phyloP scores from a whole-genome alignment of 2,329 filamentous ascomycete genomes.

The Neonectria neomacrospora region DNA sequence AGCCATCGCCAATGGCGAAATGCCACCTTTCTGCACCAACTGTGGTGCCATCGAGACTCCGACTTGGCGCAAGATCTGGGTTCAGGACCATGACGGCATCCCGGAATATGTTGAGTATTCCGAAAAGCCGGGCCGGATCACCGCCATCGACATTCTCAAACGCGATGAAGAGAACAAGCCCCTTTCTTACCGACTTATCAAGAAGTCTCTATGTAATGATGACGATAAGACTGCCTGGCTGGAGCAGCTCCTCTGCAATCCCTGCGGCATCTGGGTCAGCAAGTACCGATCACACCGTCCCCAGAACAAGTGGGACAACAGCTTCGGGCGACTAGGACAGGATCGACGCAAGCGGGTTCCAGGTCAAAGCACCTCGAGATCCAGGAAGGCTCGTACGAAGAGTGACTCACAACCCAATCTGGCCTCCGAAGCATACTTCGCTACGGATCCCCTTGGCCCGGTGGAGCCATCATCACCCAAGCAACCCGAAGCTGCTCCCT shows the following conservation, averaged over 20 bases:
- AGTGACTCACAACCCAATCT: slow-evolving; percentile 57
- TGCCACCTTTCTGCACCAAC: slow-evolving; percentile 90
- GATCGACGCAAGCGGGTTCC: slow-evolving; percentile 62
- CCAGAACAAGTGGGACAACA: slow-evolving; percentile 82
- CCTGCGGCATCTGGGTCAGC: slow-evolving; percentile 93
- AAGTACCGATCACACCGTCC: slow-evolving; percentile 90
- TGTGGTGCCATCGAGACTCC: slow-evolving; percentile 96
- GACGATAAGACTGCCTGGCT: slow-evolving; percentile 76
- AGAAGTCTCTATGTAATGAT: slow-evolving; percentile 73
- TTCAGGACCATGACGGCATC: slow-evolving; percentile 76
- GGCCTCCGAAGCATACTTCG: slow-evolving; percentile 65
- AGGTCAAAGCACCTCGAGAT: slow-evolving; percentile 53
- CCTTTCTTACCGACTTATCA: slow-evolving; percentile 77
- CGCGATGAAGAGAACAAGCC: slow-evolving; percentile 71
- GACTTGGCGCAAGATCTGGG: slow-evolving; percentile 94
- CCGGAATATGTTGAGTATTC: slow-evolving; percentile 78
- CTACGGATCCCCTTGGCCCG: slow-evolving; percentile 64
- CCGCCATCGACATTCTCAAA: slow-evolving; percentile 76
- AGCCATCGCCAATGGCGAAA: slow-evolving; percentile 80
- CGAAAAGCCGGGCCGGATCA: slow-evolving; percentile 77
- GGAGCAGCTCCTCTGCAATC: slow-evolving; percentile 87
- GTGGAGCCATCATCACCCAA: slow-evolving; percentile 54
- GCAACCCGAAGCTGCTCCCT: slow-evolving; percentile 27
- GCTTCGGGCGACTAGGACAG: slow-evolving; percentile 62
- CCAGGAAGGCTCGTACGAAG: slow-evolving; percentile 63